Base-by-base conservation (phyloP, 306 rosid species). In the Medicago lupulina region DNA sequence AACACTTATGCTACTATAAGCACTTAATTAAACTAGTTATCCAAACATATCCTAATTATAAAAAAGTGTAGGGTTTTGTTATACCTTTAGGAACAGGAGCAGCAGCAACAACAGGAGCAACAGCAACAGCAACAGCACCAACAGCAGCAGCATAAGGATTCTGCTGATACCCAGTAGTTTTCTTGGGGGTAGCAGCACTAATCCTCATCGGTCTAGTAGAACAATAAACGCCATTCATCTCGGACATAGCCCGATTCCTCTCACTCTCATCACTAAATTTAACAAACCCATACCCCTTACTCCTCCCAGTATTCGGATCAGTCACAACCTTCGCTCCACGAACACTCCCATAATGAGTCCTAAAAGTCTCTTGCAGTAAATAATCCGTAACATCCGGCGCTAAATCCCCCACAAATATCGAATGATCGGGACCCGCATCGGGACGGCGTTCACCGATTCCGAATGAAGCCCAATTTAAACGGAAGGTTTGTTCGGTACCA, bases 351-450 rank as follows among this genome's bases (percentile, higher is more conserved):
- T 93, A 88, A 17, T 87, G 86, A 12, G 77, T 76, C 53, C 90
- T 81, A 76, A 93, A 93, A 3, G 96, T 91, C 76, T 93, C 97
- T 83, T 91, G 97, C 28, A 93, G 83, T 18, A 86, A 87, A 57
- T 85, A 91, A 80, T 93, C 97, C 2, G 96, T 91, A 36, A 93
- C 98, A 63, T 93, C 98, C n/a, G 96, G 97, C 9, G 98, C 96
- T 21, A 91, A 81, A 82, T 93, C 97, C 23, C 98, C 97, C 2
- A 93, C 96, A 43, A 93, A 93, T 50, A 93, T 89, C 8, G 98
- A 89, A 81, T 93, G 97, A 41, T 93, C 98, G 7, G 96, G 98
- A 38, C 86, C 96, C 13, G 93, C 84, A 34, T 91, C 97, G 4
- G 96, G 90, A 3, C 97, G 88, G 19, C 92, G 85, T 73, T 91